These are phyloP conservation scores for Sutorius eximius DNA, from an alignment of 1,284 basidiomycete species.

Conservation along the genomic window DNA sequence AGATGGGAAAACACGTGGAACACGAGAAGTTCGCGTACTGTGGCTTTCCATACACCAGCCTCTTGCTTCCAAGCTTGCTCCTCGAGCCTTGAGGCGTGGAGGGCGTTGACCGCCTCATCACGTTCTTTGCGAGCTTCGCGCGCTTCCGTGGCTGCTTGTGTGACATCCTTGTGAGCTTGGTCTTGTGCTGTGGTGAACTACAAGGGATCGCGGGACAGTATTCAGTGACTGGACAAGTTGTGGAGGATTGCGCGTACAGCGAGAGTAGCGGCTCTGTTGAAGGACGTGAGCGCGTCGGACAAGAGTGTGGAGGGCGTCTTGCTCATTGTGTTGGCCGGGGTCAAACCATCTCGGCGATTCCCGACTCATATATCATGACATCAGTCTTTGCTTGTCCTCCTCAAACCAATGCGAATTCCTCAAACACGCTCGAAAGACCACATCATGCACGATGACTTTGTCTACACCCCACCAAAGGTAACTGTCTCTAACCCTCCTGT, in stretches of 20 bases:
- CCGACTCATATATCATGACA: constrained; percentile 17
- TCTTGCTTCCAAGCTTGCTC: constrained; percentile 52
- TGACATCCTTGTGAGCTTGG: constrained; percentile 45
- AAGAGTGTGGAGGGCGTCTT: constrained; percentile 31
- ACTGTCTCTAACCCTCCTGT: neutral
- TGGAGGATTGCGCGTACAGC: constrained; percentile 27
- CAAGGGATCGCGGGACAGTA: neutral
- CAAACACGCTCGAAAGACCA: no score
- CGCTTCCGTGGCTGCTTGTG: constrained; percentile 45
- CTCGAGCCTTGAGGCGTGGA: constrained; percentile 47
- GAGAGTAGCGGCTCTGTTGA: constrained; percentile 35
- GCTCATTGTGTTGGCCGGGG: constrained; percentile 25
- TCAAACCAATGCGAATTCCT: no score
- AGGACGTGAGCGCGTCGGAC: constrained; percentile 35
- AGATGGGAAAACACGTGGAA: constrained; percentile 5
- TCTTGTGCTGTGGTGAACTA: constrained; percentile 50
- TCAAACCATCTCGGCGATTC: constrained; percentile 27
- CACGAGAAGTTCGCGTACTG: constrained; percentile 43
- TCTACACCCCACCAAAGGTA: no score
- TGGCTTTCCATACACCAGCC: constrained; percentile 47
- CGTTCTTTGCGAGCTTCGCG: constrained; percentile 51
- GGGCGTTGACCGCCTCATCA: constrained; percentile 51
- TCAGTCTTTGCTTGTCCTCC: neutral
- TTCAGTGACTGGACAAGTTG: constrained; percentile 4
- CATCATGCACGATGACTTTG: no score